A percentile compares a stretch with the other conserved stretches of the same genome.
Evolutionary conservation across 768 basidiomycete species (phyloP).

Genomic region (Boletus speciosus): DNA sequence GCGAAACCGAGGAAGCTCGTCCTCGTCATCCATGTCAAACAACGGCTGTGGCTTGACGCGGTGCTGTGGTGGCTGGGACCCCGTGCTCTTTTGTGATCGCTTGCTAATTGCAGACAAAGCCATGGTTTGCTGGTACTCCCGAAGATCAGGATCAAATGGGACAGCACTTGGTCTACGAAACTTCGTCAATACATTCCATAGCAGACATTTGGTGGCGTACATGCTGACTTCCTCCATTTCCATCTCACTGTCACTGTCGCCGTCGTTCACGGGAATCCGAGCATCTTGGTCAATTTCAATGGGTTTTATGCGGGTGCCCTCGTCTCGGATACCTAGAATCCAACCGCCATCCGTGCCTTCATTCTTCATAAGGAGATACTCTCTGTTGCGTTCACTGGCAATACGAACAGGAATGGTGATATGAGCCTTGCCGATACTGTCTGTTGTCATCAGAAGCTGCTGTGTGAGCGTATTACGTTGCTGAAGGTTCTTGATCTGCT

Average conservation of each 20-base stretch:
- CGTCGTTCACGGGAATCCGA: slow-evolving; percentile 32
- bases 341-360: slow-evolving; percentile 86
- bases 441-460: slow-evolving; percentile 87
- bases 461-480: slow-evolving; percentile 92
- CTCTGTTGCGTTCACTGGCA: slow-evolving; percentile 90
- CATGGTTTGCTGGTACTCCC: slow-evolving; percentile 56
- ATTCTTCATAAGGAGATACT: slow-evolving; percentile 95
- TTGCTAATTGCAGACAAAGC: slow-evolving; percentile 57
- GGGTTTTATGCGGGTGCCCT: slow-evolving; percentile 80
- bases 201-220: slow-evolving; percentile 38
- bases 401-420: slow-evolving; percentile 90
- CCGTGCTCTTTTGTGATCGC: slow-evolving; percentile 39
- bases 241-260: slow-evolving; percentile 48
- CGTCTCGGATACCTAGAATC: slow-evolving; percentile 88
- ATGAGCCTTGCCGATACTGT: slow-evolving; percentile 86
- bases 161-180: slow-evolving; percentile 30
- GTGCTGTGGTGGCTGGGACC: slow-evolving; percentile 29
- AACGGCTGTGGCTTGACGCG: slow-evolving; percentile 42
- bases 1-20: slow-evolving; percentile 27
- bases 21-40: slow-evolving; percentile 54
- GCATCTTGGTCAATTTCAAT: slow-evolving; percentile 79
- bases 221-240: slow-evolving; percentile 84
- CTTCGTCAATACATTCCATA: slow-evolving; percentile 7
- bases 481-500: slow-evolving; percentile 88
- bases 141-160: slow-evolving; percentile 56